Percentiles rank a stretch among this genome's conserved stretches.
Conservation (phyloP, 2,329 filamentous ascomycete genomes). For the Fusarium chuoi region DNA sequence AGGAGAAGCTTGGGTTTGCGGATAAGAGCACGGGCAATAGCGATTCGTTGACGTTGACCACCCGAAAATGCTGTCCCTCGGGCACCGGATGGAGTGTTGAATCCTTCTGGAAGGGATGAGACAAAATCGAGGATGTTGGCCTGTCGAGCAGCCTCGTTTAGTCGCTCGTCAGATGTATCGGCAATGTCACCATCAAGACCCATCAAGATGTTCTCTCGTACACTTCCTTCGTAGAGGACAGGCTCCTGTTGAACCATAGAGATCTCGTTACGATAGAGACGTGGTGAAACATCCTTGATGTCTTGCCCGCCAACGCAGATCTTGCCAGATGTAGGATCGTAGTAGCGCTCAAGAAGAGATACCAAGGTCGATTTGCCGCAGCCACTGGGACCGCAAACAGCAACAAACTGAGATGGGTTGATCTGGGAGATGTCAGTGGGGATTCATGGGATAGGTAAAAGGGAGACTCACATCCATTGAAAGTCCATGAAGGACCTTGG, state of each 20-base stretch:
- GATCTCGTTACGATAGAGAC: slow-evolving; percentile 47
- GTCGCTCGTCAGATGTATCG: slow-evolving; percentile 35
- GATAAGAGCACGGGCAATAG: slow-evolving; percentile 73
- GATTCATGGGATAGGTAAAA: accelerated
- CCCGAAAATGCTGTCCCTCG: slow-evolving; percentile 72
- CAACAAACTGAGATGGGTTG: slow-evolving; percentile 54
- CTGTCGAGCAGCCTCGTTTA: slow-evolving; percentile 57
- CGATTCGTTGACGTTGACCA: slow-evolving; percentile 73
- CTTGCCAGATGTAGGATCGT: slow-evolving; percentile 49
- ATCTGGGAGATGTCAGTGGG: slow-evolving; percentile 42
- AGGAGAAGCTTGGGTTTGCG: slow-evolving; percentile 70
- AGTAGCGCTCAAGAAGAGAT: slow-evolving; percentile 59
- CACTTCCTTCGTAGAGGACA: slow-evolving; percentile 58
- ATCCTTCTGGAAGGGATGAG: slow-evolving; percentile 52
- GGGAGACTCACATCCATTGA: neutral
- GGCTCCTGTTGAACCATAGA: slow-evolving; percentile 55
- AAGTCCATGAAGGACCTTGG: slow-evolving; percentile 13
- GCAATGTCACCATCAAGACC: slow-evolving; percentile 47
- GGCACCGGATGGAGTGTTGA: slow-evolving; percentile 69
- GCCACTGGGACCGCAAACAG: slow-evolving; percentile 66
- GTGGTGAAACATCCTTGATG: slow-evolving; percentile 37
- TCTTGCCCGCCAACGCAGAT: slow-evolving; percentile 45
- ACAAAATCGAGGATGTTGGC: slow-evolving; percentile 60
- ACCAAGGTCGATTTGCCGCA: slow-evolving; percentile 71
- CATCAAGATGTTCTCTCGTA: slow-evolving; percentile 64